Conservation (phyloP, 495 filamentous ascomycete genomes). For the Eremomyces bilateralis region DNA sequence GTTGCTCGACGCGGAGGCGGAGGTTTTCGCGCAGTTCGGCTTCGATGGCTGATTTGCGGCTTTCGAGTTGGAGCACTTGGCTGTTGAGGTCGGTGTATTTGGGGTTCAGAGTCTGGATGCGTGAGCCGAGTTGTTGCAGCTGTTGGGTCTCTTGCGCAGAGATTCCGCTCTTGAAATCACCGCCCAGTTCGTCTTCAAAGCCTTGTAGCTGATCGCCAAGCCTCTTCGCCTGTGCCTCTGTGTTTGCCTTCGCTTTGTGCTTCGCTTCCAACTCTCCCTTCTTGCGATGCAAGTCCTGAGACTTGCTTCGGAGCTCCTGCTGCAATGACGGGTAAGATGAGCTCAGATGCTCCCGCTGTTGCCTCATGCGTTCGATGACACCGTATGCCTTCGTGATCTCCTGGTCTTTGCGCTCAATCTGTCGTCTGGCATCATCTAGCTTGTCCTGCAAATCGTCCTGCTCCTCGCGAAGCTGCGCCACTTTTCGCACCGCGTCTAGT, state of each 20-base stretch:
- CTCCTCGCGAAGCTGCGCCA: constrained; percentile 51
- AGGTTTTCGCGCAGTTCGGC: constrained; percentile 73
- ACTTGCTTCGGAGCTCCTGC: constrained; percentile 49
- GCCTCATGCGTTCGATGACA: constrained; percentile 67
- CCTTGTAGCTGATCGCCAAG: constrained; percentile 49
- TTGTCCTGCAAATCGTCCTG: constrained; percentile 42
- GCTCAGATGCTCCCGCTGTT: constrained; percentile 54
- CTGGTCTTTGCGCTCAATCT: constrained; percentile 61
- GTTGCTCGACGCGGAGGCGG: constrained; percentile 64
- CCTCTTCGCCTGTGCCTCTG: constrained; percentile 54
- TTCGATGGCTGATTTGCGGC: constrained; percentile 57
- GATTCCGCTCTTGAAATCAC: constrained; percentile 82
- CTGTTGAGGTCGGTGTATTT: constrained; percentile 53
- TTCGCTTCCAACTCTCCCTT: constrained; percentile 56
- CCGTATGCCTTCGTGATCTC: constrained; percentile 63
- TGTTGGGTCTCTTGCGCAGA: constrained; percentile 60
- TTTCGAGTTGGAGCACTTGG: constrained; percentile 57
- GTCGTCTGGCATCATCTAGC: constrained; percentile 33
- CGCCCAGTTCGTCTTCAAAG: constrained; percentile 55
- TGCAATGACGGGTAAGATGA: constrained; percentile 62
- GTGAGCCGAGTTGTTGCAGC: constrained; percentile 45
- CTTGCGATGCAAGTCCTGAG: constrained; percentile 46
- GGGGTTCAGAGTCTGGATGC: constrained; percentile 48
- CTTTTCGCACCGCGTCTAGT: constrained; percentile 59
- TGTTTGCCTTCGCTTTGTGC: constrained; percentile 40